Percentiles rank a stretch among this genome's conserved stretches.
Conservation (phyloP, 1,284 basidiomycete genomes). For the Heterobasidion parviporum region DNA sequence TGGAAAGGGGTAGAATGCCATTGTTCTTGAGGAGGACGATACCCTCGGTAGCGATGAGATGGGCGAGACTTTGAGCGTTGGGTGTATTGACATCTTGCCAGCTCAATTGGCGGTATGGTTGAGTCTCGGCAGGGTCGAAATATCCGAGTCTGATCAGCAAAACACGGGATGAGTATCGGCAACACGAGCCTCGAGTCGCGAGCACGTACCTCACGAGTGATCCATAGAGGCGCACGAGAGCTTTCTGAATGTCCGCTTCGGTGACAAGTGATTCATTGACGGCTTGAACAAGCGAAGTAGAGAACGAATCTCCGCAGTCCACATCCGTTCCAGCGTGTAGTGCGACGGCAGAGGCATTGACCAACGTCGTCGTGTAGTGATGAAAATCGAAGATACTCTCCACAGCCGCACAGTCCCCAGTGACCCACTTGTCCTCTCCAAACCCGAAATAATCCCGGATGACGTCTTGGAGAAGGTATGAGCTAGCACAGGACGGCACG, state of each 20-base stretch:
- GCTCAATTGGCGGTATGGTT: constrained; percentile 41
- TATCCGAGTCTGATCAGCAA: constrained; percentile 37
- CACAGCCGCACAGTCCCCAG: constrained; percentile 32
- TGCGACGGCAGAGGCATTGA: constrained; percentile 39
- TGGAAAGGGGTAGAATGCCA: constrained; percentile 38
- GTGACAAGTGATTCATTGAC: constrained; percentile 38
- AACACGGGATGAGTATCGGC: background rate
- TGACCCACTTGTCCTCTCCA: constrained; percentile 42
- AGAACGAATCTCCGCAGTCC: constrained; percentile 44
- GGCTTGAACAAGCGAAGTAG: constrained; percentile 34
- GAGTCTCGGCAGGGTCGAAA: constrained; percentile 39
- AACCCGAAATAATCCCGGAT: constrained; percentile 46
- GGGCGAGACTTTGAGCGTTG: constrained; percentile 38
- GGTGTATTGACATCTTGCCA: constrained; percentile 42
- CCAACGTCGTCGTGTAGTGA: constrained; percentile 32
- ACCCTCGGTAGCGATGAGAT: constrained; percentile 41
- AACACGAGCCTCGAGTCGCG: background rate
- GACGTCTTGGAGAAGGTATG: constrained; percentile 42
- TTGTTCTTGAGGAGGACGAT: constrained; percentile 52
- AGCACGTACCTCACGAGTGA: constrained; percentile 41
- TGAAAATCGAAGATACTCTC: constrained; percentile 40
- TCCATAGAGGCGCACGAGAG: constrained; percentile 38
- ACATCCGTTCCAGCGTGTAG: constrained; percentile 47
- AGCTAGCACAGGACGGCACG: constrained; percentile 43
- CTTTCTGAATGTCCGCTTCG: constrained; percentile 31